Evolutionary conservation across 1,139 yeast genomes (phyloP).

Genomic region (Debaryomyces sp.): DNA sequence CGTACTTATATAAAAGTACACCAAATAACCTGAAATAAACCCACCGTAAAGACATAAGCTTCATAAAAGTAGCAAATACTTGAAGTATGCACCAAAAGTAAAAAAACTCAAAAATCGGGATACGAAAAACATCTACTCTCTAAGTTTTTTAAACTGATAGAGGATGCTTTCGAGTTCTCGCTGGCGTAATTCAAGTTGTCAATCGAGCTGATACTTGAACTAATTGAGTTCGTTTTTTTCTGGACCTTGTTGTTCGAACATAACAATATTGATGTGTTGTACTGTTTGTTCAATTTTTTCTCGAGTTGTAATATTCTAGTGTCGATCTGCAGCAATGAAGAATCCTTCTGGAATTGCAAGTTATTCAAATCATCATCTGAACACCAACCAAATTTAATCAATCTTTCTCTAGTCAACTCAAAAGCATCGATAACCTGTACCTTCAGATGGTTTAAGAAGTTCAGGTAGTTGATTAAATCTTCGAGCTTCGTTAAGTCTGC

Average conservation of each 20-base stretch:
- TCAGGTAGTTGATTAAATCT: slow-evolving; percentile 36
- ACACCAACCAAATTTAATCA: slow-evolving; percentile 48
- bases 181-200: not conserved
- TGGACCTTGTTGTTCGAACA: slow-evolving; percentile 1
- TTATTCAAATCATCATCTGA: slow-evolving; percentile 47
- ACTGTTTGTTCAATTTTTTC: slow-evolving; percentile 31
- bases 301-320: slow-evolving; percentile 36
- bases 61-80: slow-evolving; percentile 1
- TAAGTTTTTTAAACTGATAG: slow-evolving; percentile 18
- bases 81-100: not conserved
- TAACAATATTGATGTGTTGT: slow-evolving; percentile 20
- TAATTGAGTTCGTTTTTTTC: not conserved
- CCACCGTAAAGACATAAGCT: slow-evolving; percentile 4
- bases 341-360: slow-evolving; percentile 39
- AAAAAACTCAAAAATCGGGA: slow-evolving; percentile 17
- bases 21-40: slow-evolving; percentile 1
- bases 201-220: slow-evolving; percentile 2
- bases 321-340: slow-evolving; percentile 34
- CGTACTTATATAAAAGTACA: not conserved
- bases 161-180: slow-evolving; percentile 2
- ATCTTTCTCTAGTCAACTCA: slow-evolving; percentile 36
- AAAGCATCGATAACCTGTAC: slow-evolving; percentile 37
- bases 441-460: slow-evolving; percentile 35
- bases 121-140: slow-evolving; percentile 31
- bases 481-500: slow-evolving; percentile 30